Base-by-base conservation (phyloP, 2,329 filamentous ascomycete genomes). In the Trichoderma guizhouense region DNA sequence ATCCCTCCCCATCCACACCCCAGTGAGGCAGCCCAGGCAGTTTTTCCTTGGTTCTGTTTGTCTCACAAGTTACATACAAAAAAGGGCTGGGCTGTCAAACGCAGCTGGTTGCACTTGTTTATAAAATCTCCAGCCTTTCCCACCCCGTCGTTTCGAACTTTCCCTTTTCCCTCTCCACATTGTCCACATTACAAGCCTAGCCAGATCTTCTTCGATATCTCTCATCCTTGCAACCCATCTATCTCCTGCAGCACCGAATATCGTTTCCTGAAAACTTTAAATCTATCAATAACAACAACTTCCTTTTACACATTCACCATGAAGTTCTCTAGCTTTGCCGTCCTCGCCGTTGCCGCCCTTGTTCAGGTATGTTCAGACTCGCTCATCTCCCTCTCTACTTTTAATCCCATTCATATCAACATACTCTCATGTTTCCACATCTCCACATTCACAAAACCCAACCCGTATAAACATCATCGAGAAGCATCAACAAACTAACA, bases 251-350 rank as follows among this genome's bases (percentile, higher is more conserved):
- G 2, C 12, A 14, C 18, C 18, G 28, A 58, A 30, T 1, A 58
- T 32, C 55, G 7, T n/a, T 28, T 28, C 12, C 6, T 55, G 11
- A 6, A 34, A 36, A 34, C 39, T 12, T 60, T 30, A 26, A n/a
- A 53, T 30, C 28, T 21, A 34, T 3, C 43, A 24, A 30, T 14
- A 43, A 30, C n/a, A 43, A 60, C 47, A 60, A 8, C 32, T 18
- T 58, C 15, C 21, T 26, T 26, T 47, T 30, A 67, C 34, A 30
- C 26, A 30, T 24, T 72, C 76, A 76, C 57, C 71, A 83, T 83
- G 82, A 82, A 82, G 79, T 80, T 82, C 79, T 77, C 80, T 76
- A 76, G 76, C 74, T 74, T 77, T 58, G 75, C 78, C 69, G 57
- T 81, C 73, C 72, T 81, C 69, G 76, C 78, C 74, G 74, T 82